Evolutionary conservation across 2,329 filamentous ascomycete genomes (phyloP), one percentile per base, ranked within the genome.

Genomic region (Thielaviopsis musarum): DNA sequence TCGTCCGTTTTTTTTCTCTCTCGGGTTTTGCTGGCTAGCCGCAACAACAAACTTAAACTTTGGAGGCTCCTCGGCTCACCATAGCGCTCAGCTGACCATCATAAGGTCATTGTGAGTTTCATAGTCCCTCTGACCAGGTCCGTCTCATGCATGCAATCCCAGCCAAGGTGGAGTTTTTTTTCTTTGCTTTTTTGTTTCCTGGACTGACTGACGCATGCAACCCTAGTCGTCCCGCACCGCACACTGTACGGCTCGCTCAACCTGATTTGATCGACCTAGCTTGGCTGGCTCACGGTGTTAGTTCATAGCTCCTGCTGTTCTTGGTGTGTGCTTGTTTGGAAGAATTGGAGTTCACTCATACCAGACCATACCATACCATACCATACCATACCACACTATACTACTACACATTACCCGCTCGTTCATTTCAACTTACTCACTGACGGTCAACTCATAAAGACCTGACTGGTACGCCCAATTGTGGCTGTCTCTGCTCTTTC

Each of bases 1-100:
- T 41, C 45, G 34, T 56, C 21, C 10, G 26, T 12, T 52, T 19
- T 57, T 57, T 48, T 56, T 59, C 19, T 48, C 41, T 19, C 19
- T 54, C 28, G 54, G 48, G 26, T 10, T 34, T 34, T 34, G 9
- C 4, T 34, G 10, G 30, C 4, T 34, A 10, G 30, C 10, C 30
- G 30, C 10, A 6, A 34, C 30, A 10, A 28, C 7, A 28, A n/a
- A n/a, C n/a, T n/a, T n/a, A n/a, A 45, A 41, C 26, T 41, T 17
- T 10, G 22, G n/a, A 28, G 54, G 24, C 38, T 30, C 13, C 26
- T 41, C 30, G 52, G 54, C 41, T 48, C 53, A 59, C 30, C 48
- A 51, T 21, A 52, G 28, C 45, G 53, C 45, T 51, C 45, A 59
- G 19, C 22, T 59, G 58, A 54, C 58, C 30, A 52, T 30, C n/a